These are phyloP conservation scores for Cryphonectria radicalis DNA, from an alignment of 2,329 filamentous ascomycete species.

Conservation along the genomic window DNA sequence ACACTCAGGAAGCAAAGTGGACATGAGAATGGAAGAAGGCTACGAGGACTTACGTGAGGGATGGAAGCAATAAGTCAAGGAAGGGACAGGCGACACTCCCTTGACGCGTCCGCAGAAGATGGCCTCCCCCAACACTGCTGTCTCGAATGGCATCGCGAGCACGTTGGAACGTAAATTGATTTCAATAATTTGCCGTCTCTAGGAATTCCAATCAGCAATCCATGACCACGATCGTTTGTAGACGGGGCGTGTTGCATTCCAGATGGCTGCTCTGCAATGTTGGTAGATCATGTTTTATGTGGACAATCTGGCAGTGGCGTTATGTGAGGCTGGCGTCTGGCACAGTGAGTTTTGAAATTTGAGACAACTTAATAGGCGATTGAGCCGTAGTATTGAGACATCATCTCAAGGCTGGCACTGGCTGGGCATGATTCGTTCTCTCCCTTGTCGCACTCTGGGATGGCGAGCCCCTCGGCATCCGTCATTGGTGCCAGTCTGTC, in stretches of 20 bases:
- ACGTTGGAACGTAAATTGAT: constrained; percentile 24
- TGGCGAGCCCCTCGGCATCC: not conserved
- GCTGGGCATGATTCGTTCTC: constrained; percentile 4
- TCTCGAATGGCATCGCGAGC: constrained; percentile 13
- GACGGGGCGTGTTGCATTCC: constrained; percentile 1
- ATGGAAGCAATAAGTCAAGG: constrained; percentile 22
- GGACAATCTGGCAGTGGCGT: not conserved
- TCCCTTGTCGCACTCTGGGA: constrained; percentile 5
- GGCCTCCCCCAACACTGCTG: constrained; percentile 7
- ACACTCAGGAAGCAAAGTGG: not conserved
- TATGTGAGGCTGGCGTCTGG: constrained; percentile 6
- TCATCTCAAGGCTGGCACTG: not conserved
- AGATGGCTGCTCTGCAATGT: constrained; percentile 4
- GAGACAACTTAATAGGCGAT: constrained; percentile 6
- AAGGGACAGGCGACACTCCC: constrained; percentile 14
- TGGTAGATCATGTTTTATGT: not conserved
- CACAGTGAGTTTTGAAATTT: constrained; percentile 6
- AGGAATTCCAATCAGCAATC: constrained; percentile 8
- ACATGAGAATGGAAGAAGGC: not conserved
- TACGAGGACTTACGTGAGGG: constrained; percentile 17
- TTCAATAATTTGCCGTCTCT: constrained; percentile 15
- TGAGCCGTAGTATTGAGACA: constrained; percentile 1
- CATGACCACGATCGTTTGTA: not conserved
- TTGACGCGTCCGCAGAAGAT: constrained; percentile 21
- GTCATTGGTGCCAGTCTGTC: not conserved